Percentiles rank a stretch among this genome's conserved stretches.
Evolutionary conservation across 164 flowering plant species (phyloP).

Genomic region (Litsea cubeba): DNA sequence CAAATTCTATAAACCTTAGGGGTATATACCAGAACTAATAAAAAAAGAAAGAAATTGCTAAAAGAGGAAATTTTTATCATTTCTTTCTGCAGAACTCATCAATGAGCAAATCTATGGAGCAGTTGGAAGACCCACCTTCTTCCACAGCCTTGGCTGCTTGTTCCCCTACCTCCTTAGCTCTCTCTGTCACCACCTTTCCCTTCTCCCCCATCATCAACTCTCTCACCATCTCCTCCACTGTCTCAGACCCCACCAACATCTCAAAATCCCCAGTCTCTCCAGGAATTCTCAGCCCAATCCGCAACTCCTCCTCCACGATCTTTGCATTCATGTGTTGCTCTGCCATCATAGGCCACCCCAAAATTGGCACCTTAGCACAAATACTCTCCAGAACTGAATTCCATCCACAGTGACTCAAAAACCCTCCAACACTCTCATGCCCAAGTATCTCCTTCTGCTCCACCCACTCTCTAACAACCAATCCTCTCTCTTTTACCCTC

Average conservation of each 20-base stretch:
- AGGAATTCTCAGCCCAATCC: slow-evolving; percentile 14
- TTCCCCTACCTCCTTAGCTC: slow-evolving; percentile 28
- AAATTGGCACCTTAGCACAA: slow-evolving; percentile 26
- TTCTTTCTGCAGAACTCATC: slow-evolving; percentile 5
- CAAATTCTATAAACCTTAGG: no score
- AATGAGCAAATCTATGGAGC: slow-evolving; percentile 25
- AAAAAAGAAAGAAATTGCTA: no score
- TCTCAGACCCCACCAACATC: slow-evolving; percentile 22
- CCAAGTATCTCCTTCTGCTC: slow-evolving; percentile 24
- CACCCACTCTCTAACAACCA: slow-evolving; percentile 30
- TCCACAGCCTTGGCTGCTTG: slow-evolving; percentile 34
- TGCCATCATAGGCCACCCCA: slow-evolving; percentile 28
- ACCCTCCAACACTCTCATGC: slow-evolving; percentile 22
- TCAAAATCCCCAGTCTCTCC: slow-evolving; percentile 19
- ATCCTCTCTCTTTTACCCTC: slow-evolving; percentile 20
- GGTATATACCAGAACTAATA: no score
- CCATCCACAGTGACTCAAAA: slow-evolving; percentile 37
- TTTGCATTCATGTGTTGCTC: slow-evolving; percentile 30
- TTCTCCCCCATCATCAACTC: slow-evolving; percentile 46
- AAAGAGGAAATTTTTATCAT: no score
- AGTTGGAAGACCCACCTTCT: slow-evolving; percentile 54
- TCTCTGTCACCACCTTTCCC: slow-evolving; percentile 36
- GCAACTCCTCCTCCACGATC: slow-evolving; percentile 27
- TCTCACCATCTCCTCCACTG: slow-evolving; percentile 24
- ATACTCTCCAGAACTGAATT: slow-evolving; percentile 33